These are phyloP conservation scores for Saccharomyces paradoxus DNA, from an alignment of 805 yeast genomes.

Conservation along the genomic window DNA sequence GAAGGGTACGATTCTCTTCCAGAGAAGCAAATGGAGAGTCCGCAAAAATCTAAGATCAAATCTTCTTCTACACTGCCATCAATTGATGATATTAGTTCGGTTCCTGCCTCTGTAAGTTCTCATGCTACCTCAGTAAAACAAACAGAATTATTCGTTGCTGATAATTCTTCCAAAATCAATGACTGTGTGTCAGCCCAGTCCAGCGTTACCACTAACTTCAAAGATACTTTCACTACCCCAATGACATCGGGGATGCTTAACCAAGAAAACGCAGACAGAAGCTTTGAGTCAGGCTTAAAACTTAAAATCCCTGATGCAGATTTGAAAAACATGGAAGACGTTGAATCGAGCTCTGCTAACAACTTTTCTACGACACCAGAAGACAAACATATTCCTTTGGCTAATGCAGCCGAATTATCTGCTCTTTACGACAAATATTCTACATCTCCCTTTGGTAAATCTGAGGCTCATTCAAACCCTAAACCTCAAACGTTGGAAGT, in stretches of 20 bases:
- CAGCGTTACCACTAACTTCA: not conserved
- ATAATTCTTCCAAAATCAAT: not conserved
- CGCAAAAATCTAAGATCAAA: not conserved
- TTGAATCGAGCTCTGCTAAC: slow-evolving; percentile 1
- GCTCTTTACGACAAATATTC: slow-evolving; percentile 17
- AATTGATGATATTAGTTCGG: not conserved
- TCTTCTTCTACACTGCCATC: not conserved
- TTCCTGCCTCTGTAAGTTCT: not conserved
- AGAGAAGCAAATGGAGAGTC: not conserved
- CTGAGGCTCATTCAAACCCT: slow-evolving; percentile 2
- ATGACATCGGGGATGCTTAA: not conserved
- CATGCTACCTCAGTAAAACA: not conserved
- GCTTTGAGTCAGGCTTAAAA: not conserved
- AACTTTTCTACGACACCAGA: slow-evolving; percentile 2
- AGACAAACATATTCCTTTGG: not conserved
- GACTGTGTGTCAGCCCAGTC: slow-evolving; percentile 2
- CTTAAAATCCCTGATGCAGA: slow-evolving; percentile 7
- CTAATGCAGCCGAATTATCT: slow-evolving; percentile 9
- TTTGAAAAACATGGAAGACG: slow-evolving; percentile 2
- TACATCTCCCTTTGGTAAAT: slow-evolving; percentile 12
- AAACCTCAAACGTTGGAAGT: slow-evolving; percentile 8
- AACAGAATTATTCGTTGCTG: not conserved
- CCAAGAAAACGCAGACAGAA: not conserved
- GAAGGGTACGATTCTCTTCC: slow-evolving; percentile 7
- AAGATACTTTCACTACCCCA: not conserved